A percentile compares a stretch with the other conserved stretches of the same genome.
phyloP scores from a whole-genome alignment of 192 early-diverging fungal genomes.

The Chytriomyces sp. region DNA sequence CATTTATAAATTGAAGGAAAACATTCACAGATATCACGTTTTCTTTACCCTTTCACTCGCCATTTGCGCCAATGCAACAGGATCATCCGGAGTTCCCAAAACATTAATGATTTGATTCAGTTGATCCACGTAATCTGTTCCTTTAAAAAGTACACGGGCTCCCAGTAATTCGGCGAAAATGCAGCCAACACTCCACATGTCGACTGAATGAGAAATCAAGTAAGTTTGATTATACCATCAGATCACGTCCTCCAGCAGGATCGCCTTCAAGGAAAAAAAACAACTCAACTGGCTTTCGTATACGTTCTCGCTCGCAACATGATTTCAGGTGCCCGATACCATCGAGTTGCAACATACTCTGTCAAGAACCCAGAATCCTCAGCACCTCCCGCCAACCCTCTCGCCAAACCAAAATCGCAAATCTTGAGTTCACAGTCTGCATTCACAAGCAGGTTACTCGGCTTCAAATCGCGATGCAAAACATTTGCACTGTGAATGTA shows the following conservation, averaged over 20 bases:
- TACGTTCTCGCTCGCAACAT: slow-evolving; percentile 99
- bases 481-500: slow-evolving; percentile 97
- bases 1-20: background rate
- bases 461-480: slow-evolving; percentile 95
- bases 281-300: slow-evolving; percentile 71
- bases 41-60: slow-evolving; percentile 80
- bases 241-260: slow-evolving; percentile 17
- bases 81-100: slow-evolving; percentile 92
- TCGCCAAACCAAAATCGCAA: slow-evolving; percentile 96
- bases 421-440: slow-evolving; percentile 99
- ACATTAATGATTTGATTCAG: slow-evolving; percentile 95
- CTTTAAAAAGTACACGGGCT: slow-evolving; percentile 93
- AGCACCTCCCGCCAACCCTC: slow-evolving; percentile 72
- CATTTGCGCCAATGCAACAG: slow-evolving; percentile 81
- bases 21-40: background rate
- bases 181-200: slow-evolving; percentile 99
- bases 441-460: slow-evolving; percentile 95
- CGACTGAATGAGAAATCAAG: slow-evolving; percentile 47
- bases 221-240: slow-evolving; percentile 6
- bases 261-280: background rate
- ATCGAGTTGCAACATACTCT: slow-evolving; percentile 91
- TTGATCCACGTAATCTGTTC: slow-evolving; percentile 98
- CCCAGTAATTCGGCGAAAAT: slow-evolving; percentile 98
- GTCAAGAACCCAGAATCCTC: slow-evolving; percentile 30
- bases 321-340: slow-evolving; percentile 98